Conservation (phyloP, 1,284 basidiomycete species). For the Rhodotorula sp. region DNA sequence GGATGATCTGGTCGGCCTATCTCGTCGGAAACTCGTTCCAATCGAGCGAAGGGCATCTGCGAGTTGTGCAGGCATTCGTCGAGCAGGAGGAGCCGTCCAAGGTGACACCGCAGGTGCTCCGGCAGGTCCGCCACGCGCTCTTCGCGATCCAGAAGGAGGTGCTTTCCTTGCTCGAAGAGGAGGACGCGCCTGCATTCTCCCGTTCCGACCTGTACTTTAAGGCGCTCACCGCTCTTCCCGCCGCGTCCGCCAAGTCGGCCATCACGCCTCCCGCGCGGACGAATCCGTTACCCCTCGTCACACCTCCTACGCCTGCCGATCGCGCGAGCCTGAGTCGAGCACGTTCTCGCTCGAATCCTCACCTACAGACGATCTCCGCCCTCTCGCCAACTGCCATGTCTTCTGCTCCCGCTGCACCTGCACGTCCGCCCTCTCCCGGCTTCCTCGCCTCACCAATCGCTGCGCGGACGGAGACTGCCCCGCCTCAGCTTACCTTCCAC, state of each 20-base stretch:
- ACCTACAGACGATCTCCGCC: slow-evolving; percentile 8
- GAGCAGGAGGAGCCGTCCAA: slow-evolving; percentile 42
- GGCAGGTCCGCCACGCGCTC: slow-evolving; percentile 69
- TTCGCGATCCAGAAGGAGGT: slow-evolving; percentile 80
- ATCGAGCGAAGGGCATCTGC: slow-evolving; percentile 68
- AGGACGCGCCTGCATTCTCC: slow-evolving; percentile 84
- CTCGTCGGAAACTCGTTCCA: slow-evolving; percentile 62
- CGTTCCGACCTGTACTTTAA: slow-evolving; percentile 86
- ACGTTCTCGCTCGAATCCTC: slow-evolving; percentile 11
- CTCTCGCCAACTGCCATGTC: slow-evolving; percentile 4
- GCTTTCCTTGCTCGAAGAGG: slow-evolving; percentile 77
- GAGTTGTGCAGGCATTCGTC: slow-evolving; percentile 68
- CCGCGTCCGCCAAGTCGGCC: background rate
- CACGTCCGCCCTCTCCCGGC: slow-evolving; percentile 6
- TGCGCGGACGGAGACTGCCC: slow-evolving; percentile 33
- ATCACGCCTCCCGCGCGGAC: background rate
- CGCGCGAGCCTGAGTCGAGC: slow-evolving; percentile 8
- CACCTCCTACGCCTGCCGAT: slow-evolving; percentile 29
- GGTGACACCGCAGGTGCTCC: slow-evolving; percentile 57
- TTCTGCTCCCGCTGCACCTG: background rate
- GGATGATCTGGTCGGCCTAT: slow-evolving; percentile 81
- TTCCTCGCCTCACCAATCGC: background rate
- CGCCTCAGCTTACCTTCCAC: slow-evolving; percentile 32
- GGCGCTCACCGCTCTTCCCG: slow-evolving; percentile 67
- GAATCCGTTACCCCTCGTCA: slow-evolving; percentile 18